These are phyloP conservation scores for Aspergillus eucalypticola DNA, from an alignment of 2,329 filamentous ascomycete species.

Conservation along the genomic window DNA sequence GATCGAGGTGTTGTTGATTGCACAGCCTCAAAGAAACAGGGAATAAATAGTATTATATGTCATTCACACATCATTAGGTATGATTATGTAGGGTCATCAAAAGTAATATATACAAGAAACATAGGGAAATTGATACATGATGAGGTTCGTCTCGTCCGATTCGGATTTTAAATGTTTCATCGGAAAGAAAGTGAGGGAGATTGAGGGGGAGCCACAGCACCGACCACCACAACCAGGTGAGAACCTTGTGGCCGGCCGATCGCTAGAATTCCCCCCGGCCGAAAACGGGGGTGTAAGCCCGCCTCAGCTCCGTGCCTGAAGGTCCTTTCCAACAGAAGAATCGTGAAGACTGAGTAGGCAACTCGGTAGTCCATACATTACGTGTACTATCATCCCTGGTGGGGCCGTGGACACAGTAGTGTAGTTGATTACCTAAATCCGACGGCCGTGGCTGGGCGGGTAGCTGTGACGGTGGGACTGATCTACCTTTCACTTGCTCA, in stretches of 20 bases:
- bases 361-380: neutral
- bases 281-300: neutral
- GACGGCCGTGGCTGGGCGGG: neutral
- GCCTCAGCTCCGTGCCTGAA: too few species aligned
- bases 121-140: neutral
- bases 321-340: too few species aligned
- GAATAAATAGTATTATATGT: neutral
- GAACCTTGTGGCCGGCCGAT: neutral
- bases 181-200: neutral
- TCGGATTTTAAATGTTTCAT: too few species aligned
- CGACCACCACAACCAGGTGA: neutral
- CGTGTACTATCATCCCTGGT: neutral
- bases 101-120: neutral
- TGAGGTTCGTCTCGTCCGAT: too few species aligned
- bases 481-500: neutral
- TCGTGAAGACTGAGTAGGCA: too few species aligned
- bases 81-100: neutral
- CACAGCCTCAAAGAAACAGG: neutral
- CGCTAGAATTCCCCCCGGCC: neutral
- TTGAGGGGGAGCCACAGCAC: neutral
- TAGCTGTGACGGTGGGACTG: neutral
- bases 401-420: neutral
- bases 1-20: neutral
- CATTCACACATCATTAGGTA: neutral
- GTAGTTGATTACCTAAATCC: neutral